phyloP scores from a whole-genome alignment of 371 early-diverging fungal species.

The Mucor irregularis region DNA sequence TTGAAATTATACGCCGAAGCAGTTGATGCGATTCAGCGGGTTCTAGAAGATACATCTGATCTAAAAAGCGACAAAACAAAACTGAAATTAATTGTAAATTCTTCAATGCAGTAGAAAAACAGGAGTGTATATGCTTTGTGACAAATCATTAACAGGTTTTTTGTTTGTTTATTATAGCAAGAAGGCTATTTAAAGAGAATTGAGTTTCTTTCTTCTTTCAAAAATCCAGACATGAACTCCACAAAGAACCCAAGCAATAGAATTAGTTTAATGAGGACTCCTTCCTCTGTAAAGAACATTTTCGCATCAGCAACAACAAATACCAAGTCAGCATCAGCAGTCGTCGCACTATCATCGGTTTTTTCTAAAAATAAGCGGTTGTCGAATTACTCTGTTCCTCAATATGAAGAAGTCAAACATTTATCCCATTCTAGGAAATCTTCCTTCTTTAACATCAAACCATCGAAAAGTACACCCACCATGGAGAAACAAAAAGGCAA shows the following conservation, averaged over 20 bases:
- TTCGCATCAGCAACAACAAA: too few species aligned
- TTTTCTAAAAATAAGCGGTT: too few species aligned
- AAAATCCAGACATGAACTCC: too few species aligned
- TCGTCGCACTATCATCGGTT: too few species aligned
- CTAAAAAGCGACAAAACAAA: neutral
- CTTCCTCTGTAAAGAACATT: too few species aligned
- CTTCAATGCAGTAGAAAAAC: neutral
- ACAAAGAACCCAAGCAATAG: neutral
- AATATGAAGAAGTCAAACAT: too few species aligned
- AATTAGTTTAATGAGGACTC: too few species aligned
- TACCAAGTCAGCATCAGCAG: too few species aligned
- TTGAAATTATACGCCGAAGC: neutral
- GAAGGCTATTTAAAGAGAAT: conserved; percentile 1
- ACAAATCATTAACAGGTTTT: neutral
- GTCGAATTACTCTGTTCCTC: too few species aligned
- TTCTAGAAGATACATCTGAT: neutral
- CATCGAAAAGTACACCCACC: neutral
- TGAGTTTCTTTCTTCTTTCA: neutral
- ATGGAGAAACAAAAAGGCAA: too few species aligned
- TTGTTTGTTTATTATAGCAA: neutral
- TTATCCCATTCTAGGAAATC: too few species aligned
- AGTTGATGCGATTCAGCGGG: neutral
- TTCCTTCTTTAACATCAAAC: neutral
- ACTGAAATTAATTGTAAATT: neutral
- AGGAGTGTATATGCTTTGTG: neutral